Evolutionary conservation across 257 asterid genomes (phyloP).

Genomic region (Voacanga thouarsii): DNA sequence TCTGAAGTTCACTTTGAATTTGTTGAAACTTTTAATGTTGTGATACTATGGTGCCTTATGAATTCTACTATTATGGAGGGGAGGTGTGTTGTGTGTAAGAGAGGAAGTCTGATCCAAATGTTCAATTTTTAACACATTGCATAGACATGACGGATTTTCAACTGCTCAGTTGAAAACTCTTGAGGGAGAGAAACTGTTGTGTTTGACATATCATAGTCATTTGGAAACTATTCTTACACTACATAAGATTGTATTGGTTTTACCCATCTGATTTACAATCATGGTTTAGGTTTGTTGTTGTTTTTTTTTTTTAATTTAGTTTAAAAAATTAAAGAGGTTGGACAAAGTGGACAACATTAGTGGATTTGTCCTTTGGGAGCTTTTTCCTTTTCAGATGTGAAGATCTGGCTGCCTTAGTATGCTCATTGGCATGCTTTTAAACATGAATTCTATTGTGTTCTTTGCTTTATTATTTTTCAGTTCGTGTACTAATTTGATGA

Average conservation of each 20-base stretch:
- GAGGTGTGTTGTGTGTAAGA: no score
- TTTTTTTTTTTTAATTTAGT: no score
- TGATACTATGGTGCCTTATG: no score
- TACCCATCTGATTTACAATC: not conserved
- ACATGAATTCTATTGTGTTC: not conserved
- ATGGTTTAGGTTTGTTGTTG: no score
- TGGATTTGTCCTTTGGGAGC: not conserved
- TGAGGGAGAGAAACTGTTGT: not conserved
- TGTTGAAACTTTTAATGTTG: no score
- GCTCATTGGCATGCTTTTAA: not conserved
- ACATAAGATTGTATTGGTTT: not conserved
- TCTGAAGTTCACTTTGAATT: no score
- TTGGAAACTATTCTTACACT: not conserved
- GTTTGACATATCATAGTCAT: not conserved
- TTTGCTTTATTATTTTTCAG: not conserved
- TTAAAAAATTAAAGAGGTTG: not conserved
- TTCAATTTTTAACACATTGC: not conserved
- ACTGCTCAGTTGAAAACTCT: not conserved
- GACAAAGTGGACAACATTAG: not conserved
- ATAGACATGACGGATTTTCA: not conserved
- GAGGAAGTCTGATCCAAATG: not conserved
- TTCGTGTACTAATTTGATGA: no score
- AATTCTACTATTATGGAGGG: no score
- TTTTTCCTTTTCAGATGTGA: not conserved
- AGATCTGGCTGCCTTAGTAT: not conserved